phyloP scores from a whole-genome alignment of 768 basidiomycete species.

The Russula sp. region DNA sequence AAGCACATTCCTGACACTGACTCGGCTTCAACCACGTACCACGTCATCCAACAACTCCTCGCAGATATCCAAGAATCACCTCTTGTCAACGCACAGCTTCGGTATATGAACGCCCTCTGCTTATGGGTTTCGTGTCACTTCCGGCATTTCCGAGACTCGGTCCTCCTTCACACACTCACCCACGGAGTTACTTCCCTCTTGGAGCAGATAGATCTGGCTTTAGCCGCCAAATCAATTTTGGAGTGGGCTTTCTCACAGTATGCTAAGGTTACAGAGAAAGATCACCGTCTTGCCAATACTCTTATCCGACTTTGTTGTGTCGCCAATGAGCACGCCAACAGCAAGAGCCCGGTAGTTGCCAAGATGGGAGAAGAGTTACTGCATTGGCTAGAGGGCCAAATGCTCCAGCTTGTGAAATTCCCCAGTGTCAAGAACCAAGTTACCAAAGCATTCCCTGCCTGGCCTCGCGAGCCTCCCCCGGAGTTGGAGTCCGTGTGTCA shows the following conservation, averaged over 20 bases:
- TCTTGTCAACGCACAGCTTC: slow-evolving; percentile 79
- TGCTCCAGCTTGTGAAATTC: slow-evolving; percentile 43
- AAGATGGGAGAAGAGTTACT: slow-evolving; percentile 49
- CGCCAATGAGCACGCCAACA: slow-evolving; percentile 52
- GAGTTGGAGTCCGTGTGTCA: slow-evolving; percentile 46
- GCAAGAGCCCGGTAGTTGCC: slow-evolving; percentile 35
- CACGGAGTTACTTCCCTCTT: slow-evolving; percentile 66
- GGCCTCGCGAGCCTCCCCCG: slow-evolving; percentile 63
- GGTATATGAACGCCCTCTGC: slow-evolving; percentile 67
- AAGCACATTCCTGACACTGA: slow-evolving; percentile 43
- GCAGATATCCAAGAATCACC: slow-evolving; percentile 60
- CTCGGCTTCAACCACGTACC: slow-evolving; percentile 64
- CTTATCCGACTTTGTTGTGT: slow-evolving; percentile 65
- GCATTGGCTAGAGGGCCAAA: slow-evolving; percentile 62
- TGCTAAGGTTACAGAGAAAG: slow-evolving; percentile 40
- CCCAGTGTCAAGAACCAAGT: slow-evolving; percentile 44
- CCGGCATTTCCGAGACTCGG: slow-evolving; percentile 52
- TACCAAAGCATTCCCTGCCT: slow-evolving; percentile 61
- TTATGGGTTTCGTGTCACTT: slow-evolving; percentile 67
- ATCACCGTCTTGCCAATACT: slow-evolving; percentile 59
- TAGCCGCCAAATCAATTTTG: slow-evolving; percentile 69
- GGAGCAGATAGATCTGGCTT: slow-evolving; percentile 62
- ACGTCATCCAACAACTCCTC: slow-evolving; percentile 72
- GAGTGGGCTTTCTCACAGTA: slow-evolving; percentile 70
- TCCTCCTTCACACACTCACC: slow-evolving; percentile 64